These are phyloP conservation scores for Penstemon davidsonii DNA, from an alignment of 257 asterid species.

Conservation along the genomic window DNA sequence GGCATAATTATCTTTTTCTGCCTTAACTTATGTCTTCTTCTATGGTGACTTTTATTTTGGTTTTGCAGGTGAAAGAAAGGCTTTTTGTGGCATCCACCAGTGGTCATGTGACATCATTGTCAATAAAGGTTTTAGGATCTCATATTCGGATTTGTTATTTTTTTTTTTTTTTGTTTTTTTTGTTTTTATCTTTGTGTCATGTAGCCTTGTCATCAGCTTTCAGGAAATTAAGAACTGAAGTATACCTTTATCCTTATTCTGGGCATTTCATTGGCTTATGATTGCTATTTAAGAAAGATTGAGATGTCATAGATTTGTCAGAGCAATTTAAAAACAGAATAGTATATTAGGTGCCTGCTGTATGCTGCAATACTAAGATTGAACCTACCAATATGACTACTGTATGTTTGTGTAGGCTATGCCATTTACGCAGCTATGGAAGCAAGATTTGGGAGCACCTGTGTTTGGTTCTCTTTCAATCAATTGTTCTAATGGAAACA, in stretches of 20 bases:
- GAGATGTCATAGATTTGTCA: conserved; percentile 22
- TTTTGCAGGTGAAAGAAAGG: conserved; percentile 61
- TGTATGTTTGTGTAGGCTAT: conserved; percentile 45
- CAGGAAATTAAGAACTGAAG: background rate
- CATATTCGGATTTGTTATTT: background rate
- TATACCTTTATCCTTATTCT: conserved; percentile 4
- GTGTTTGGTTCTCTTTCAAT: conserved; percentile 78
- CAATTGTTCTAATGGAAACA: conserved; percentile 48
- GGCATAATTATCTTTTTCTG: conserved; percentile 18
- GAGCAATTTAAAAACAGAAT: background rate
- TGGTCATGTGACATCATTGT: conserved; percentile 79
- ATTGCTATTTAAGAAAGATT: conserved; percentile 11
- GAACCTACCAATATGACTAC: conserved; percentile 21
- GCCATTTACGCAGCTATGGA: conserved; percentile 64
- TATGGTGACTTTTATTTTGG: conserved; percentile 22
- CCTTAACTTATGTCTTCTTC: conserved; percentile 11
- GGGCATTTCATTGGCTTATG: conserved; percentile 13
- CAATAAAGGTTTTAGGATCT: conserved; percentile 49
- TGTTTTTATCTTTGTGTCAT: conserved; percentile 5
- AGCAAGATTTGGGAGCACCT: conserved; percentile 77
- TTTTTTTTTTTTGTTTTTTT: conserved; percentile 18
- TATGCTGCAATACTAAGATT: conserved; percentile 2
- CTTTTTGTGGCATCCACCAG: conserved; percentile 88
- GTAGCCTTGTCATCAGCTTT: conserved; percentile 17
- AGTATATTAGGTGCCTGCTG: background rate